phyloP scores from a whole-genome alignment of 2,329 filamentous ascomycete species.

The Pestalotiopsis sp. region DNA sequence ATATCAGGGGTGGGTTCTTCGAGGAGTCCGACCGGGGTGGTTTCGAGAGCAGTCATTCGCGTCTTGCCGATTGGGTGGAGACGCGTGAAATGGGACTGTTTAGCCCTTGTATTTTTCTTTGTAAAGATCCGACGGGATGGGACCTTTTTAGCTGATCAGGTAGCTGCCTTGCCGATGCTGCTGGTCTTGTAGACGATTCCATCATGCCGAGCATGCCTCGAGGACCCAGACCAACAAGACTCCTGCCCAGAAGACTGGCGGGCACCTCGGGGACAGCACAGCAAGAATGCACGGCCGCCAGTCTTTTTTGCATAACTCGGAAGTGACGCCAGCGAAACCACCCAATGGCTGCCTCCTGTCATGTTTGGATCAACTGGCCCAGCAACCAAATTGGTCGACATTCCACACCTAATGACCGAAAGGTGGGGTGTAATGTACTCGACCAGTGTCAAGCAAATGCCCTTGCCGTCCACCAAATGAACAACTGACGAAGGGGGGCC shows the following conservation, averaged over 20 bases:
- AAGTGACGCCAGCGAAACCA: neutral
- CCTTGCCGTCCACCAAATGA: neutral
- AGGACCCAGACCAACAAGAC: neutral
- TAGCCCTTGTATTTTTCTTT: slow-evolving; percentile 1
- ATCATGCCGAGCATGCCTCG: neutral
- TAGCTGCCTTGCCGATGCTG: neutral
- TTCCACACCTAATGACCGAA: slow-evolving; percentile 16
- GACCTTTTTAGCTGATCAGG: neutral
- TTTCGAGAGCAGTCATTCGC: slow-evolving; percentile 18
- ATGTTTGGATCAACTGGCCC: slow-evolving; percentile 20
- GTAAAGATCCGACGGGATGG: neutral
- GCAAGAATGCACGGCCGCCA: neutral
- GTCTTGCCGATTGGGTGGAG: slow-evolving; percentile 23
- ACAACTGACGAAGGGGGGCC: neutral
- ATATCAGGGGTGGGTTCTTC: slow-evolving; percentile 15
- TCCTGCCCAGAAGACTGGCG: no score
- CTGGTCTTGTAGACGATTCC: neutral
- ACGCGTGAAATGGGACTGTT: slow-evolving; percentile 24
- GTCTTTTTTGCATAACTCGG: neutral
- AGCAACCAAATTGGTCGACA: slow-evolving; percentile 31
- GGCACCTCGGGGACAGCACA: neutral
- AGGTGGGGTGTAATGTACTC: slow-evolving; percentile 9
- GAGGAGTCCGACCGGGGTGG: slow-evolving; percentile 3
- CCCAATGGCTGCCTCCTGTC: neutral
- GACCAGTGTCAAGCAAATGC: neutral